phyloP scores from a whole-genome alignment of 257 asterid species.

The Solanum neorickii region DNA sequence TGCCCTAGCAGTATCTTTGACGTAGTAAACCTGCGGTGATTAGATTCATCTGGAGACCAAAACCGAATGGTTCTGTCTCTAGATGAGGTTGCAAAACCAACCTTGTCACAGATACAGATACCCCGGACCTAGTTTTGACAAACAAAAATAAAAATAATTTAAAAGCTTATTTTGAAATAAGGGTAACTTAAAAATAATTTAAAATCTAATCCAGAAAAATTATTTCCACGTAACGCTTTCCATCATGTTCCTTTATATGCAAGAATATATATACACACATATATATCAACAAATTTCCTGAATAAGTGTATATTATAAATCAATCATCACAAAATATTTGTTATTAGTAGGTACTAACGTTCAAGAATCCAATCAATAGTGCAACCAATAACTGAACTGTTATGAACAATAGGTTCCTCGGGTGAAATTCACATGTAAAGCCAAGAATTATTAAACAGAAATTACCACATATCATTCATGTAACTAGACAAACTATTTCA shows the following conservation, averaged over 20 bases:
- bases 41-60: slow-evolving; percentile 61
- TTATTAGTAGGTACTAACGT: neutral
- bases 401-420: neutral
- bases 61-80: slow-evolving; percentile 79
- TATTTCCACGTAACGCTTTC: neutral
- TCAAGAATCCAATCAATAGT: neutral
- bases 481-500: no score
- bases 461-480: neutral
- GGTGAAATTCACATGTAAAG: neutral
- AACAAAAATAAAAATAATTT: no score
- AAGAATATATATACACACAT: neutral
- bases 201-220: no score
- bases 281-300: neutral
- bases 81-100: slow-evolving; percentile 91
- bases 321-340: neutral
- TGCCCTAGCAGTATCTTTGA: slow-evolving; percentile 84
- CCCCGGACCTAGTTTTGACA: slow-evolving; percentile 66
- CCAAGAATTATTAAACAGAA: neutral
- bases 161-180: neutral
- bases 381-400: neutral
- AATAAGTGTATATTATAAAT: neutral
- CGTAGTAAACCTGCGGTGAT: slow-evolving; percentile 35
- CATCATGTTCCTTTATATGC: neutral
- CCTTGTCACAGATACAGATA: slow-evolving; percentile 65
- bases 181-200: no score